Percentiles rank a stretch among this genome's conserved stretches.
Conservation (phyloP, 352 stramenopile species). For the Phytophthora idaei region DNA sequence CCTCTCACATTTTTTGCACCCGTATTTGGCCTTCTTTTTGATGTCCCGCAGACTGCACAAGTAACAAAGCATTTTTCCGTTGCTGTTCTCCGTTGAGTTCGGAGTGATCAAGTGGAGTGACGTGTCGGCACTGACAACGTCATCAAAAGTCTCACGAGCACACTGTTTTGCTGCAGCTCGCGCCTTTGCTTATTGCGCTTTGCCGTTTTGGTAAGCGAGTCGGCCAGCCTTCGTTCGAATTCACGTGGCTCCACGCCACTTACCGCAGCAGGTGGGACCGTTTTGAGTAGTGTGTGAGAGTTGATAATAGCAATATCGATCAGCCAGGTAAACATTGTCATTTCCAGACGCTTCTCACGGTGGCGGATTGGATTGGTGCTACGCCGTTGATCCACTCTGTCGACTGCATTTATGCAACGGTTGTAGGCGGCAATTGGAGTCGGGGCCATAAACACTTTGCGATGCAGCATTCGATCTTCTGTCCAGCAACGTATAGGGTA, state of each 20-base stretch:
- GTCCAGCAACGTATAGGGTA: conserved; percentile 14
- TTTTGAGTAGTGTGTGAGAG: conserved; percentile 6
- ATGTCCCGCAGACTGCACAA: conserved; percentile 13
- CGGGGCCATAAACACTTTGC: conserved; percentile 6
- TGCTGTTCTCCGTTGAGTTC: conserved; percentile 14
- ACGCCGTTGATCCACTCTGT: conserved; percentile 19
- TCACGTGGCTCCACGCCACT: conserved; percentile 2
- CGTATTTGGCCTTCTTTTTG: conserved; percentile 12
- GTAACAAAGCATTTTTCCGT: conserved; percentile 11
- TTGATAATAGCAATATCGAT: conserved; percentile 24
- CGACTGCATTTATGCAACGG: conserved; percentile 15
- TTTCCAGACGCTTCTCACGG: conserved; percentile 12
- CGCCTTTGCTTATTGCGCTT: conserved; percentile 1
- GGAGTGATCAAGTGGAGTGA: conserved; percentile 17
- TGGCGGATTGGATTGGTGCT: conserved; percentile 13
- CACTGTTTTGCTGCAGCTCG: conserved; percentile 5
- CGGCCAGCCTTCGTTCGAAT: conserved; percentile 2
- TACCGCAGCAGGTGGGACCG: not conserved
- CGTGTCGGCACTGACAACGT: conserved; percentile 4
- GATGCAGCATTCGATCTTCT: conserved; percentile 17
- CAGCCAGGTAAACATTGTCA: conserved; percentile 20
- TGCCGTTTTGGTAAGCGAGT: not conserved
- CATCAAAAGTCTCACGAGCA: conserved; percentile 1
- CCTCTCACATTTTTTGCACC: conserved; percentile 19
- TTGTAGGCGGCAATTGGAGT: conserved; percentile 14